A percentile compares a stretch with the other conserved stretches of the same genome.
Evolutionary conservation across 495 filamentous ascomycete species (phyloP).

Genomic region (Xylaria venustula): DNA sequence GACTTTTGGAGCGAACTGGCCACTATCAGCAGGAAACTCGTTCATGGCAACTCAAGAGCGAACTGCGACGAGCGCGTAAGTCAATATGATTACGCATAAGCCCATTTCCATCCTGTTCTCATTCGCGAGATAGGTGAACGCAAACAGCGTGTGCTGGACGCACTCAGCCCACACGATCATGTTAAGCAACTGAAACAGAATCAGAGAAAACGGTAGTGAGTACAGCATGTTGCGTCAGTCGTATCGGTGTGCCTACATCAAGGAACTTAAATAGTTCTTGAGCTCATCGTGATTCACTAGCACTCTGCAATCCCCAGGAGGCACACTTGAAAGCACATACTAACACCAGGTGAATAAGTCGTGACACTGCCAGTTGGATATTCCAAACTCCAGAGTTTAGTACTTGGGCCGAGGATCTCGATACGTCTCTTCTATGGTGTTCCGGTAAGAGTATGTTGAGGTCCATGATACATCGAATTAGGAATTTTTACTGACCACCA

Average conservation of each 20-base stretch:
- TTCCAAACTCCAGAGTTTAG: background rate
- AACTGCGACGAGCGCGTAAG: too few species aligned
- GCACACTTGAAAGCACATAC: background rate
- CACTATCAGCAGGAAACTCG: background rate
- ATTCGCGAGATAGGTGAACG: too few species aligned
- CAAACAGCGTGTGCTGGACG: too few species aligned
- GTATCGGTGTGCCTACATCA: too few species aligned
- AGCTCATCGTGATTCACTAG: background rate
- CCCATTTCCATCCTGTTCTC: too few species aligned
- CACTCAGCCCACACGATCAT: slow-evolving; percentile 1
- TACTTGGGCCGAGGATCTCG: background rate
- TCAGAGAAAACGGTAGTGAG: slow-evolving; percentile 18
- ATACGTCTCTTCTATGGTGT: background rate
- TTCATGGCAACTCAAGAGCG: too few species aligned
- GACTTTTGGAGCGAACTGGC: background rate
- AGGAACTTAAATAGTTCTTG: too few species aligned
- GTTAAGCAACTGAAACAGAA: slow-evolving; percentile 14
- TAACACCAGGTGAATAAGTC: too few species aligned
- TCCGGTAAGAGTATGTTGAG: background rate
- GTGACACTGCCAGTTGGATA: background rate
- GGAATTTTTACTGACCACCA: background rate
- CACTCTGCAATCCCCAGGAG: background rate
- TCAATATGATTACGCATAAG: too few species aligned
- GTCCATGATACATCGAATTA: background rate
- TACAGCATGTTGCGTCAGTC: too few species aligned